These are phyloP conservation scores for Melastoma candidum DNA, from an alignment of 441 rosid species.

Conservation along the genomic window DNA sequence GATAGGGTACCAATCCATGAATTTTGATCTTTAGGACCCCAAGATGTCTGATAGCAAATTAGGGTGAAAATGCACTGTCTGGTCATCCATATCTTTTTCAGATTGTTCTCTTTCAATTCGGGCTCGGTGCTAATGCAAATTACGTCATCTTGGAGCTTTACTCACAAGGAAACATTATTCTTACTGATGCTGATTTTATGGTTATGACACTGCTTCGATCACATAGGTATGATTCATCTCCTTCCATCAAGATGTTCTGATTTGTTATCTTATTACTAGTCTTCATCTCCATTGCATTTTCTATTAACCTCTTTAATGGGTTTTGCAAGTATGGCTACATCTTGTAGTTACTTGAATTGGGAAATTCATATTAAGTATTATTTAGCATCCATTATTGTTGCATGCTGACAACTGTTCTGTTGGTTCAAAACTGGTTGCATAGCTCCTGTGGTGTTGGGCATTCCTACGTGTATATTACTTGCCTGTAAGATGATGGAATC, in stretches of 20 bases:
- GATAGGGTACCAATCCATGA: slow-evolving; percentile 54
- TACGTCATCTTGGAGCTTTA: slow-evolving; percentile 90
- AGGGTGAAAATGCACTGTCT: not conserved
- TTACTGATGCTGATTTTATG: slow-evolving; percentile 75
- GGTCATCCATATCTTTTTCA: slow-evolving; percentile 18
- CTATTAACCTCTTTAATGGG: not conserved
- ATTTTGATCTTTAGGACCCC: not conserved
- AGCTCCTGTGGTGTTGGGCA: too few species aligned
- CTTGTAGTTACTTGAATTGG: slow-evolving; percentile 2
- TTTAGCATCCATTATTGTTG: too few species aligned
- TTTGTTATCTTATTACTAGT: slow-evolving; percentile 1
- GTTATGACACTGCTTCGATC: slow-evolving; percentile 95
- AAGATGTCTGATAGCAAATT: too few species aligned
- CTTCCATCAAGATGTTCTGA: not conserved
- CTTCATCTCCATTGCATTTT: not conserved
- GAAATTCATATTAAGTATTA: slow-evolving; percentile 1
- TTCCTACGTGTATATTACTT: too few species aligned
- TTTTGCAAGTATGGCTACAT: too few species aligned
- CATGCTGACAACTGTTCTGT: too few species aligned
- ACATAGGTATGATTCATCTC: slow-evolving; percentile 46
- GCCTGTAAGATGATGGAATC: too few species aligned
- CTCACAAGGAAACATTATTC: slow-evolving; percentile 94
- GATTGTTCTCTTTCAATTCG: slow-evolving; percentile 94
- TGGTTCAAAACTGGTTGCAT: too few species aligned
- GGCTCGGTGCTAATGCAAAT: slow-evolving; percentile 78